These are phyloP conservation scores for Ramaria sp. DNA, from an alignment of 768 basidiomycete genomes.

Conservation along the genomic window DNA sequence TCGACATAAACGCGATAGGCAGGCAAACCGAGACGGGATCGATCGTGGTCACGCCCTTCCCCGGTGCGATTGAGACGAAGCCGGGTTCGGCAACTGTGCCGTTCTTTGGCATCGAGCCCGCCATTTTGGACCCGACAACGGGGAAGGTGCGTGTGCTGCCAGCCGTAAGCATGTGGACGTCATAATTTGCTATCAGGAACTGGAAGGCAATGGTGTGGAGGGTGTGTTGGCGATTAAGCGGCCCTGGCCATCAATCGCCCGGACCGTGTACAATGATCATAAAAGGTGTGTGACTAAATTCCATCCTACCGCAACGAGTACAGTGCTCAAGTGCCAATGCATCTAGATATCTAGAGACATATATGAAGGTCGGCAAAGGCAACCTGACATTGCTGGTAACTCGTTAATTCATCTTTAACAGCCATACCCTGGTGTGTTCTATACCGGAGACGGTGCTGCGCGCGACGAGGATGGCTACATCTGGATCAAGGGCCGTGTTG, in stretches of 20 bases:
- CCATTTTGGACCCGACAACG: slow-evolving; percentile 73
- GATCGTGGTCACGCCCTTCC: slow-evolving; percentile 90
- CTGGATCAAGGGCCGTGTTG: slow-evolving; percentile 97
- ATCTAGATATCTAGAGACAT: slow-evolving; percentile 41
- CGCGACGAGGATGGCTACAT: slow-evolving; percentile 94
- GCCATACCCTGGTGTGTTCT: slow-evolving; percentile 87
- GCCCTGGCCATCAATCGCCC: slow-evolving; percentile 94
- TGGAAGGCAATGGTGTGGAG: slow-evolving; percentile 77
- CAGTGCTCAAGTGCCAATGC: neutral
- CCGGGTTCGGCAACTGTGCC: slow-evolving; percentile 95
- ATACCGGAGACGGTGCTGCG: slow-evolving; percentile 95
- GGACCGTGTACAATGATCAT: slow-evolving; percentile 88
- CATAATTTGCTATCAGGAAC: slow-evolving; percentile 27
- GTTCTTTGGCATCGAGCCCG: slow-evolving; percentile 91
- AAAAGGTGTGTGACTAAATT: slow-evolving; percentile 39
- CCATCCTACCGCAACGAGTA: neutral
- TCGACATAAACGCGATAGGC: slow-evolving; percentile 9
- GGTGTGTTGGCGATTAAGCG: slow-evolving; percentile 79
- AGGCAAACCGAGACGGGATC: slow-evolving; percentile 99
- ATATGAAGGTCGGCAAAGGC: slow-evolving; percentile 40
- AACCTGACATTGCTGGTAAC: neutral
- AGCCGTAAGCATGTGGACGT: no score
- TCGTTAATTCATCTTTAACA: slow-evolving; percentile 11
- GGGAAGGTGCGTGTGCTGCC: slow-evolving; percentile 41
- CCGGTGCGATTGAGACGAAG: slow-evolving; percentile 92